A percentile compares a stretch with the other conserved stretches of the same genome.
Evolutionary conservation across 73 alveolate species (phyloP).

Genomic region (Loxodes magnus): DNA sequence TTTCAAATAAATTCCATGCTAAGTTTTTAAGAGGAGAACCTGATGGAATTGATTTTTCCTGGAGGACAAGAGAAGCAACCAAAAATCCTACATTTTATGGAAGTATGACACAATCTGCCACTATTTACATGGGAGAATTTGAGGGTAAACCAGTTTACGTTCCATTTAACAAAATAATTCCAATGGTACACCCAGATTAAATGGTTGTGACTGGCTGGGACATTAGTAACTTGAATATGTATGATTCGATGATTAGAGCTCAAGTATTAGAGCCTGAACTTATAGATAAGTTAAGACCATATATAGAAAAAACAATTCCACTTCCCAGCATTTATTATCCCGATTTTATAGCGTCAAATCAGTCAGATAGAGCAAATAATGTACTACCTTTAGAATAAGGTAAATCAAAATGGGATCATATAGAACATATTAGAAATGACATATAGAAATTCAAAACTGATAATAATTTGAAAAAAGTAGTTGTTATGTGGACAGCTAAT

Average conservation of each 20-base stretch:
- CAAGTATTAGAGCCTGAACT: constrained; percentile 55
- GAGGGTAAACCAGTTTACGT: constrained; percentile 62
- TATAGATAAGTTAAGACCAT: constrained; percentile 26
- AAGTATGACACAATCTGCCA: constrained; percentile 72
- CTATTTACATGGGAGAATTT: constrained; percentile 62
- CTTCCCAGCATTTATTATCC: constrained; percentile 68
- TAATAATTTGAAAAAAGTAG: constrained; percentile 57
- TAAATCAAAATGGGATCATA: constrained; percentile 64
- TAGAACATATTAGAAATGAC: constrained; percentile 52
- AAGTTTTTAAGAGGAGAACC: no score
- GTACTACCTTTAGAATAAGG: no score
- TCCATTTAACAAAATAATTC: constrained; percentile 77
- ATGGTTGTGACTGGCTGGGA: constrained; percentile 90
- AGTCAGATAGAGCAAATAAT: constrained; percentile 84
- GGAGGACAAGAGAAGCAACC: constrained; percentile 87
- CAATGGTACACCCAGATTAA: constrained; percentile 88
- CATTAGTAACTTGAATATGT: constrained; percentile 62
- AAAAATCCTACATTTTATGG: constrained; percentile 82
- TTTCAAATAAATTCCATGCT: constrained; percentile 50
- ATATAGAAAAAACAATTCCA: constrained; percentile 48
- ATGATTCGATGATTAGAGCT: constrained; percentile 84
- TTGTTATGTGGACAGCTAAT: constrained; percentile 83
- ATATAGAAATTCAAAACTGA: constrained; percentile 60
- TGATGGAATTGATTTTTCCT: no score
- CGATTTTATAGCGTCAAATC: constrained; percentile 89